Evolutionary conservation across 345 rosid genomes (phyloP).

Genomic region (Erysimum cheiranthoides): DNA sequence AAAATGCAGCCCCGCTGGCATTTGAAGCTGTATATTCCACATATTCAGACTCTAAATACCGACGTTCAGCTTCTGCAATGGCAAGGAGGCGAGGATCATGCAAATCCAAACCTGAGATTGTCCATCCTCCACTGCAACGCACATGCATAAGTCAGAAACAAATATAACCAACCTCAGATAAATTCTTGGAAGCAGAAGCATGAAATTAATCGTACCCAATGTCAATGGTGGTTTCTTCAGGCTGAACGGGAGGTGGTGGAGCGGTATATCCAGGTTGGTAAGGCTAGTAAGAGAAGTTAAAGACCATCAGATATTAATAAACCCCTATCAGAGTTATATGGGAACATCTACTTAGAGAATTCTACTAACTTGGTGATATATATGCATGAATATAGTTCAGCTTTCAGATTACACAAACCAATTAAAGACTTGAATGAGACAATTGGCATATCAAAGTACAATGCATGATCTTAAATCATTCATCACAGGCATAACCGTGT

Average conservation of each 20-base stretch:
- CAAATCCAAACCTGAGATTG: slow-evolving; percentile 84
- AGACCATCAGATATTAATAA: slow-evolving; percentile 17
- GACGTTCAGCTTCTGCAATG: slow-evolving; percentile 91
- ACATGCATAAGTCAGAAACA: slow-evolving; percentile 22
- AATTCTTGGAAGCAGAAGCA: neutral
- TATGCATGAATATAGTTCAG: neutral
- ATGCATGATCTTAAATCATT: neutral
- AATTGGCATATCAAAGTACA: neutral
- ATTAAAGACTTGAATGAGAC: neutral
- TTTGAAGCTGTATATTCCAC: slow-evolving; percentile 85
- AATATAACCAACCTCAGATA: slow-evolving; percentile 16
- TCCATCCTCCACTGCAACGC: slow-evolving; percentile 81
- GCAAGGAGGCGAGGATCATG: slow-evolving; percentile 86
- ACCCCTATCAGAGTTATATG: neutral
- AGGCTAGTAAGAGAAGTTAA: slow-evolving; percentile 52
- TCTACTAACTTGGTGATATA: neutral
- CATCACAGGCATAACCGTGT: neutral
- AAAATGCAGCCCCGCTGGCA: slow-evolving; percentile 90
- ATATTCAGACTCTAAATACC: slow-evolving; percentile 79
- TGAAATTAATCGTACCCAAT: slow-evolving; percentile 60
- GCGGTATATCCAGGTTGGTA: slow-evolving; percentile 84
- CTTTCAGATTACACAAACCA: slow-evolving; percentile 11
- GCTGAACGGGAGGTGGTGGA: slow-evolving; percentile 61
- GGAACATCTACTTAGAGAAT: slow-evolving; percentile 7
- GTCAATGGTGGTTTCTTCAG: slow-evolving; percentile 81